Percentiles rank a stretch among this genome's conserved stretches.
Conservation (phyloP, 1,139 yeast genomes). For the Arxiozyma slooffiae region DNA sequence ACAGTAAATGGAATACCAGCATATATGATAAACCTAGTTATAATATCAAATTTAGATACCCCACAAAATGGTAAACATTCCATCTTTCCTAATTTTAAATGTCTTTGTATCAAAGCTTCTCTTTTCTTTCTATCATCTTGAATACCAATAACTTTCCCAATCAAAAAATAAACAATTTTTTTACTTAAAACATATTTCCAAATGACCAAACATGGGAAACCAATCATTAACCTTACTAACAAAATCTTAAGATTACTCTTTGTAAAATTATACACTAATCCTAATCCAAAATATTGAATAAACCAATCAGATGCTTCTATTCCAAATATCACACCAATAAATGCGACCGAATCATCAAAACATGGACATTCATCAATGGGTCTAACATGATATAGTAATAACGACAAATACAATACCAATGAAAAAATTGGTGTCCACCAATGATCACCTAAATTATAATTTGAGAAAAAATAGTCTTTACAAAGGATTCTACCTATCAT, state of each 20-base stretch:
- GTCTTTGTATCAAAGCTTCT: conserved; percentile 6
- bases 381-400: conserved; percentile 62
- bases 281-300: conserved; percentile 7
- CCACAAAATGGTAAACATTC: conserved; percentile 21
- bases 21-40: conserved; percentile 26
- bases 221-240: conserved; percentile 18
- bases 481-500: conserved; percentile 35
- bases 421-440: conserved; percentile 35
- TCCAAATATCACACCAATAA: conserved; percentile 80
- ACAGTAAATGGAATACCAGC: conserved; percentile 27
- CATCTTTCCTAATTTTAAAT: conserved; percentile 12
- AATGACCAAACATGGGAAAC: conserved; percentile 18
- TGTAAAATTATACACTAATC: conserved; percentile 7
- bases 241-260: background rate
- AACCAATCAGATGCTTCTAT: conserved; percentile 30
- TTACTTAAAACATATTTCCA: conserved; percentile 27
- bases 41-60: conserved; percentile 21
- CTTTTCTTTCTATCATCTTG: conserved; percentile 20
- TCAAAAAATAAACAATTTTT: conserved; percentile 15
- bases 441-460: conserved; percentile 18
- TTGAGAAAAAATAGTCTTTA: conserved; percentile 10
- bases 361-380: conserved; percentile 96
- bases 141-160: conserved; percentile 12
- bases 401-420: conserved; percentile 36
- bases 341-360: conserved; percentile 90